phyloP scores from a whole-genome alignment of 169 alveolate genomes.

The Perkinsus chesapeaki region DNA sequence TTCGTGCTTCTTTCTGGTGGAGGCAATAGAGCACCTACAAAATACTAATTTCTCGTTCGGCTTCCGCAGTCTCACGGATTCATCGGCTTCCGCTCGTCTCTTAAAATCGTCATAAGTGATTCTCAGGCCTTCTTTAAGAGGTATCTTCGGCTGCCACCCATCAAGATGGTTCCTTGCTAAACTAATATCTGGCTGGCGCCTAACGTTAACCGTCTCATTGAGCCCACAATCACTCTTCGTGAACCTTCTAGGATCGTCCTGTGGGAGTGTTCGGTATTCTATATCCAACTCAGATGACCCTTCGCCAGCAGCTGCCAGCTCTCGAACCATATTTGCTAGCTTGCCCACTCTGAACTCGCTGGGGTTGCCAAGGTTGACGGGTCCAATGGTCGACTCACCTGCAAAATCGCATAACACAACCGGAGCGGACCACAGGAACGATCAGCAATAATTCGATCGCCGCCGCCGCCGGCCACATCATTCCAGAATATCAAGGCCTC shows the following conservation, averaged over 20 bases:
- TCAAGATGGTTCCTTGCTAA: constrained; percentile 33
- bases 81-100: constrained; percentile 17
- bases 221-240: neutral
- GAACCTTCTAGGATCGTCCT: constrained; percentile 44
- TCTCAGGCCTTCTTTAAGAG: constrained; percentile 36
- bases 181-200: constrained; percentile 46
- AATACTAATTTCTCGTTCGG: neutral
- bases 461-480: no score
- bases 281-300: neutral
- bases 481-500: constrained; percentile 10
- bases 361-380: constrained; percentile 62
- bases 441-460: no score
- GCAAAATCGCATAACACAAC: no score
- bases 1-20: neutral
- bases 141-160: constrained; percentile 42
- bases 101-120: constrained; percentile 37
- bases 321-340: constrained; percentile 48
- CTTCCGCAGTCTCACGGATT: neutral
- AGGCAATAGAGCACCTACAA: neutral
- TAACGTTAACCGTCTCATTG: neutral
- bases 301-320: constrained; percentile 17
- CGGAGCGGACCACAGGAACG: no score
- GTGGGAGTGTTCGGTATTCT: constrained; percentile 32
- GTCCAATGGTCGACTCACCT: constrained; percentile 31
- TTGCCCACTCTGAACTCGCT: constrained; percentile 53